Evolutionary conservation across 768 basidiomycete species (phyloP), one percentile per base, ranked within the genome.

Genomic region (Holtermannia corniformis): DNA sequence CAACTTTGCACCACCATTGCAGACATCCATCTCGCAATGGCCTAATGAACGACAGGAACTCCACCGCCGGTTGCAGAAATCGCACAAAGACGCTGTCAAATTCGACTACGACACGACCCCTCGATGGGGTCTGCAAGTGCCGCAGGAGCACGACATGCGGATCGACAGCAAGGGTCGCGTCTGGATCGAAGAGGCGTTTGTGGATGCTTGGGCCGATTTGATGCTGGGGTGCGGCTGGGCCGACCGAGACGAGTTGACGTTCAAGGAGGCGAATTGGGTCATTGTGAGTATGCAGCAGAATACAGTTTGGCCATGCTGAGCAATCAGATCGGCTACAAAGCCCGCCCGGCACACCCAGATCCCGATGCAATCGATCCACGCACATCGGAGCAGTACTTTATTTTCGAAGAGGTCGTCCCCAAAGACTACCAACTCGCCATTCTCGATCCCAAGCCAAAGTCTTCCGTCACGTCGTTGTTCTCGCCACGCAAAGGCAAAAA

Each of bases 101-200:
- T 99, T 99, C 66, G 84, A 87, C 0, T 93, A 90, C 86, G 89
- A 95, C 64, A 93, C 87, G 0, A 83, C 84, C 41, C 86, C 90
- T 0, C 81, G 87, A 83, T 54, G 67, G 32, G 87, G 85, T 4
- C 72, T 74, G 10, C 85, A 88, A 60, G 86, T 86, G 63, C 78
- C 88, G 77, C 23, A n/a, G 43, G 63, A 52, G 21, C 41, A 44
- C 14, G 53, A 56, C 7, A n/a, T 37, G 21, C 45, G 52, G 3
- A 22, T 49, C 20, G 67, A 65, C 58, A 50, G 37, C 21, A 62
- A 56, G 42, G 63, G 57, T 41, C 57, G 59, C 48, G 61, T 56
- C 19, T 64, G 58, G 21, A 23, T 97, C 41, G 93, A 99, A 67
- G 89, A 90, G 71, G 79, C 85, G 1, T 96, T 97, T 69, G 64